These are phyloP conservation scores for Zygoascus tannicola DNA, from an alignment of 805 yeast species.

Conservation along the genomic window DNA sequence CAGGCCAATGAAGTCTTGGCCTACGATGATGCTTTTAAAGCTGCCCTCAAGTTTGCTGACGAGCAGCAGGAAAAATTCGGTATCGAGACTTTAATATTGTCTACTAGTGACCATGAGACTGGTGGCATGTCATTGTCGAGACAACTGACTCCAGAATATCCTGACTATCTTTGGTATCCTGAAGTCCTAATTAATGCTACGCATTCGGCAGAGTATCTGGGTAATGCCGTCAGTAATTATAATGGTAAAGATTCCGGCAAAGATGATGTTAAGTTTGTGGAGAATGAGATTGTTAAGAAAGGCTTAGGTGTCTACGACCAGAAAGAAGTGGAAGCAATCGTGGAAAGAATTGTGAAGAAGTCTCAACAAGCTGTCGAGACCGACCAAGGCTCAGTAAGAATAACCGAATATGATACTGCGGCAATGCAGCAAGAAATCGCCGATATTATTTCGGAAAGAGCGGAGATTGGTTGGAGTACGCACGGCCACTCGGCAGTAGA, in stretches of 20 bases:
- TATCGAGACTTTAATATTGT: constrained; percentile 66
- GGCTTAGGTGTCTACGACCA: constrained; percentile 60
- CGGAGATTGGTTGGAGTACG: constrained; percentile 93
- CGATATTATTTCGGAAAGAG: constrained; percentile 65
- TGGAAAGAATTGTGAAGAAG: constrained; percentile 33
- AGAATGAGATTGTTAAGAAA: constrained; percentile 44
- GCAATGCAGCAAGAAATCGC: constrained; percentile 42
- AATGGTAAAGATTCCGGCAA: constrained; percentile 27
- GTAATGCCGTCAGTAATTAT: constrained; percentile 34
- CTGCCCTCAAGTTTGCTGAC: constrained; percentile 63
- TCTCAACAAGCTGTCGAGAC: constrained; percentile 22
- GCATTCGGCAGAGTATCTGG: constrained; percentile 69
- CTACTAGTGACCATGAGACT: constrained; percentile 92
- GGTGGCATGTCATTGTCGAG: constrained; percentile 89
- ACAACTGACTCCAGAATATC: constrained; percentile 59
- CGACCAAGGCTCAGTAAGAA: not conserved
- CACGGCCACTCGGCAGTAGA: constrained; percentile 96
- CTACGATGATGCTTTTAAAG: constrained; percentile 70
- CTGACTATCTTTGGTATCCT: constrained; percentile 86
- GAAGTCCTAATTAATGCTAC: constrained; percentile 58
- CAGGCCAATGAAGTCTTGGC: constrained; percentile 88
- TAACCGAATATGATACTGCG: not conserved
- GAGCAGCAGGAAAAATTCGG: constrained; percentile 33
- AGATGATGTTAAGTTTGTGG: constrained; percentile 39
- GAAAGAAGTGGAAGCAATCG: constrained; percentile 40